A percentile compares a stretch with the other conserved stretches of the same genome.
phyloP scores from a whole-genome alignment of 345 rosid species.

The Passiflora organensis region DNA sequence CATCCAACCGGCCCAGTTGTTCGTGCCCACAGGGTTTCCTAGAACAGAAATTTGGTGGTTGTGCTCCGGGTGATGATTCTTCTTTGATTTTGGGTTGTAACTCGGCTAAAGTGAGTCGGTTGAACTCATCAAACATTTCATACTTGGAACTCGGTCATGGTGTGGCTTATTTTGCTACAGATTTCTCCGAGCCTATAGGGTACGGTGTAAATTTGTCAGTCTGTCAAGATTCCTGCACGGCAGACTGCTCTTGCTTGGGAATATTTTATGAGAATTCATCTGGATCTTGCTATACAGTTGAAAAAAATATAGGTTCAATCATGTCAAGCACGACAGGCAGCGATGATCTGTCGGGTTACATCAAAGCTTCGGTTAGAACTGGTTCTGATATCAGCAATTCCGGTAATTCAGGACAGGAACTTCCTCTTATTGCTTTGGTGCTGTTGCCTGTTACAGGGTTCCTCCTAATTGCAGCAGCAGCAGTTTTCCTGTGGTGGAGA shows the following conservation, averaged over 20 bases:
- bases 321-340: conserved; percentile 26
- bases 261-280: conserved; percentile 56
- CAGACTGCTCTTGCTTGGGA: conserved; percentile 68
- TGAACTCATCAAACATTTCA: conserved; percentile 33
- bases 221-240: conserved; percentile 56
- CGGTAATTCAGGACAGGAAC: conserved; percentile 18
- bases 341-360: conserved; percentile 37
- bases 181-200: conserved; percentile 42
- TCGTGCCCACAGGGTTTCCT: conserved; percentile 60
- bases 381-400: conserved; percentile 11
- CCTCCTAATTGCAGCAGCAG: conserved; percentile 29
- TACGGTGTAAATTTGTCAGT: conserved; percentile 37
- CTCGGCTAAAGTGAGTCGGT: conserved; percentile 27
- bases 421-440: conserved; percentile 58
- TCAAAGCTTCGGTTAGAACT: conserved; percentile 42
- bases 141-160: conserved; percentile 47
- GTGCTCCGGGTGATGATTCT: conserved; percentile 44
- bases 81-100: conserved; percentile 56
- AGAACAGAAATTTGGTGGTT: conserved; percentile 27
- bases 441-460: conserved; percentile 59
- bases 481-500: conserved; percentile 56
- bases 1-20: conserved; percentile 40
- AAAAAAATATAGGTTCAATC: conserved; percentile 59
- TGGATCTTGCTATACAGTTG: conserved; percentile 56
- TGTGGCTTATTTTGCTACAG: conserved; percentile 47